These are phyloP conservation scores for Neonectria punicea DNA, from an alignment of 2,329 filamentous ascomycete species.

Conservation along the genomic window DNA sequence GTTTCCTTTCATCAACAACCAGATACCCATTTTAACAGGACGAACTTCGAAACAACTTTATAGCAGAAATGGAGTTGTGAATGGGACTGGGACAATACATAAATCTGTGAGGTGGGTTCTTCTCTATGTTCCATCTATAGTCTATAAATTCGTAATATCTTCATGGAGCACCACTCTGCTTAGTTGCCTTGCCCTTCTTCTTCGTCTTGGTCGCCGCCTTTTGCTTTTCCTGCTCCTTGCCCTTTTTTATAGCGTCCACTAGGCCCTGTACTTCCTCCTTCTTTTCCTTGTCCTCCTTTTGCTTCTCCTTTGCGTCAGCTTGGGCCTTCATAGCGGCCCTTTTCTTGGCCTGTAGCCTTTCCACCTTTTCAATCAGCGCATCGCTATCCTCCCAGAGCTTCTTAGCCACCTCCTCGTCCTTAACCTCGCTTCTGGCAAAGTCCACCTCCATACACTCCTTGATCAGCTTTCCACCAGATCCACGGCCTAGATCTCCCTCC, in stretches of 20 bases:
- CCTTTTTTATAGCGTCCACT: constrained; percentile 57
- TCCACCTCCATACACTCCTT: constrained; percentile 89
- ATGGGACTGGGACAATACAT: neutral
- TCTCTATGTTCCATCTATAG: constrained; percentile 32
- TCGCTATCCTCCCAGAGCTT: constrained; percentile 92
- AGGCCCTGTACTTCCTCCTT: constrained; percentile 50
- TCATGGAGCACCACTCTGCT: constrained; percentile 27
- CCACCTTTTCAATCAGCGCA: constrained; percentile 80
- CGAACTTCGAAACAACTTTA: constrained; percentile 17
- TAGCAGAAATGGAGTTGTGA: constrained; percentile 19
- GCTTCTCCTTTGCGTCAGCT: constrained; percentile 46
- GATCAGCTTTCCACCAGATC: constrained; percentile 75
- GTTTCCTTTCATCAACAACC: neutral
- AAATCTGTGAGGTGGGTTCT: neutral
- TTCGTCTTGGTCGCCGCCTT: constrained; percentile 34
- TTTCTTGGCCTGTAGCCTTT: constrained; percentile 72
- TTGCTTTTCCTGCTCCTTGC: constrained; percentile 47
- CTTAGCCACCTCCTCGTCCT: constrained; percentile 83
- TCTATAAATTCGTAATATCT: constrained; percentile 27
- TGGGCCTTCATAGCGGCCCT: constrained; percentile 55
- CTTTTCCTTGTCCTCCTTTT: constrained; percentile 50
- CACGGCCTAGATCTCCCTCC: constrained; percentile 76
- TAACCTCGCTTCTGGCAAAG: constrained; percentile 77
- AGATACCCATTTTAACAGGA: neutral
- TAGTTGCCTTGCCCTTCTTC: constrained; percentile 37